These are phyloP conservation scores for Asterophora parasitica DNA, from an alignment of 768 basidiomycete genomes.

Conservation along the genomic window DNA sequence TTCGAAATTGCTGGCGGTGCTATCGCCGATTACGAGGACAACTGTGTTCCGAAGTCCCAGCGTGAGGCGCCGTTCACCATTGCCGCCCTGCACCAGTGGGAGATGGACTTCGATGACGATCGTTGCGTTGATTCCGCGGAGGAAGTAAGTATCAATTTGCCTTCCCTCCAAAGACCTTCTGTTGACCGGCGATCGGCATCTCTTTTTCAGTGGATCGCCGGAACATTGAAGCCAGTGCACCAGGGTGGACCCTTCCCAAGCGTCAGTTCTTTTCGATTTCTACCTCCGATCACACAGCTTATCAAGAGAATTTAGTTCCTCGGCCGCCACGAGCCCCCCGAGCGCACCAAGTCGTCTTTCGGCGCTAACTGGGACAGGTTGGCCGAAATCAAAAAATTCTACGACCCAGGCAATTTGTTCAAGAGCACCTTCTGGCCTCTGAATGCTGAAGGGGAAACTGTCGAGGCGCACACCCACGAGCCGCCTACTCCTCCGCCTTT, in stretches of 20 bases:
- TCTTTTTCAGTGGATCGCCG: slow-evolving; percentile 65
- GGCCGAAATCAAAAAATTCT: slow-evolving; percentile 61
- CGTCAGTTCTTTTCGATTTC: slow-evolving; percentile 31
- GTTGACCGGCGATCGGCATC: slow-evolving; percentile 2
- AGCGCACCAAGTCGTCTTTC: slow-evolving; percentile 61
- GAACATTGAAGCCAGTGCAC: slow-evolving; percentile 64
- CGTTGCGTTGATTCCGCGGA: slow-evolving; percentile 81
- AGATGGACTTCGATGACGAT: slow-evolving; percentile 74
- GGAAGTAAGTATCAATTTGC: slow-evolving; percentile 42
- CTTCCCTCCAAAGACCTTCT: not conserved
- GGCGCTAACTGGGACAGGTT: slow-evolving; percentile 75
- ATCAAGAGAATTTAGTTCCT: slow-evolving; percentile 51
- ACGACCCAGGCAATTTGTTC: slow-evolving; percentile 78
- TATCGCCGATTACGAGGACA: slow-evolving; percentile 65
- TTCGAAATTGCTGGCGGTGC: slow-evolving; percentile 89
- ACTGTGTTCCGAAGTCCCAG: slow-evolving; percentile 71
- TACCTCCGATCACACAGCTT: slow-evolving; percentile 9
- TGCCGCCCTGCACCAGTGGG: slow-evolving; percentile 91
- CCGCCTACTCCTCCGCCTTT: slow-evolving; percentile 40
- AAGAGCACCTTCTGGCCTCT: slow-evolving; percentile 79
- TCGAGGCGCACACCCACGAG: slow-evolving; percentile 60
- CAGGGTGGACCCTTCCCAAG: slow-evolving; percentile 82
- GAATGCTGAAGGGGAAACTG: slow-evolving; percentile 45
- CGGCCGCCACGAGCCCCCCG: slow-evolving; percentile 61
- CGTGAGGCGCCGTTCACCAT: slow-evolving; percentile 82